Percentiles rank a stretch among this genome's conserved stretches.
These are phyloP conservation scores for Sphagnum contortum DNA, from an alignment of 225 moss, liverwort and hornwort genomes.

Conservation along the genomic window DNA sequence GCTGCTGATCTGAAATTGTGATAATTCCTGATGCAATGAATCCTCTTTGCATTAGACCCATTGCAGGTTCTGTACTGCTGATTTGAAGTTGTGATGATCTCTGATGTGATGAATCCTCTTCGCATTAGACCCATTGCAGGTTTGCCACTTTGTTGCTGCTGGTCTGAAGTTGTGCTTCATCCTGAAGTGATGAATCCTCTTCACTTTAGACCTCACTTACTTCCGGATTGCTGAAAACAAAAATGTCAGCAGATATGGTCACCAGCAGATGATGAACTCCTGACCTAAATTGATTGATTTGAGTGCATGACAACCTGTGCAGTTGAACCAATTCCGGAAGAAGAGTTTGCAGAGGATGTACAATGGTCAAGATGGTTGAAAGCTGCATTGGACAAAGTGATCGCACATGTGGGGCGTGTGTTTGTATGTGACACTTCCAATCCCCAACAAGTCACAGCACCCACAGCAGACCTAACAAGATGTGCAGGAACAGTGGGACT, in stretches of 20 bases:
- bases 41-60: not conserved
- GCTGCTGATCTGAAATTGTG: too few relatives aligned
- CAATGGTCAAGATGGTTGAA: conserved; percentile 49
- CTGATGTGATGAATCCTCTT: not conserved
- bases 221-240: not conserved
- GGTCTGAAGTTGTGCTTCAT: too few relatives aligned
- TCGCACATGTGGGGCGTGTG: conserved; percentile 25
- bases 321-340: conserved; percentile 23
- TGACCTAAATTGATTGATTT: too few relatives aligned
- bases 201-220: not conserved
- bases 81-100: too few relatives aligned
- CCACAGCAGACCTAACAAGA: not conserved
- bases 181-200: not conserved
- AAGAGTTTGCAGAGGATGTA: conserved; percentile 35
- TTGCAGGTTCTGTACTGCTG: not conserved
- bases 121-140: not conserved
- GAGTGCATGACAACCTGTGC: not conserved
- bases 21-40: too few relatives aligned
- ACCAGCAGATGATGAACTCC: too few relatives aligned
- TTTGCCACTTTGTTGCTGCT: too few relatives aligned
- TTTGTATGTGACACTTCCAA: conserved; percentile 30
- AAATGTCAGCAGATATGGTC: not conserved
- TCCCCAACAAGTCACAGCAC: conserved; percentile 7
- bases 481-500: conserved; percentile 37
- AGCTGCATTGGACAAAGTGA: conserved; percentile 36